Percentiles rank a stretch among this genome's conserved stretches.
phyloP scores from a whole-genome alignment of 2,329 filamentous ascomycete genomes.

The Scytalidium lignicola region DNA sequence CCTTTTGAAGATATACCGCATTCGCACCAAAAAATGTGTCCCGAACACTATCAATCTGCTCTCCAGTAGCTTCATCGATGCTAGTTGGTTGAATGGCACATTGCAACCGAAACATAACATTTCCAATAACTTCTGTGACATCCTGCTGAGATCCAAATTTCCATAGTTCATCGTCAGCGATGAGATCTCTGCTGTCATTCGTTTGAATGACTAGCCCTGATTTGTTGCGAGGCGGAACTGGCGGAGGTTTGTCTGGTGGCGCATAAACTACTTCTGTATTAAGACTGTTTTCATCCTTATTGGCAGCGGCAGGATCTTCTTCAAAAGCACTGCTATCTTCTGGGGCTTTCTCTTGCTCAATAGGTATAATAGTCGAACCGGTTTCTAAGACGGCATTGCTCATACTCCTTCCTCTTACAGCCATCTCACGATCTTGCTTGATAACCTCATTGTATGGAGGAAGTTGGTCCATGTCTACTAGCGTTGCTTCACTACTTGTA shows the following conservation, averaged over 20 bases:
- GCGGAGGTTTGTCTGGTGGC: constrained; percentile 26
- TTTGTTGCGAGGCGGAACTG: constrained; percentile 29
- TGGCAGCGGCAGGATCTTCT: constrained; percentile 13
- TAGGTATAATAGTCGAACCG: neutral
- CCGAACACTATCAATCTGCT: constrained; percentile 78
- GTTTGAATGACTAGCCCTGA: constrained; percentile 25
- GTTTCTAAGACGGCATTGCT: neutral
- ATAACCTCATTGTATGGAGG: constrained; percentile 11
- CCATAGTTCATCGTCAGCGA: constrained; percentile 27
- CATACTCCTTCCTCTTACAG: neutral
- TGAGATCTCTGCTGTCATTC: constrained; percentile 19
- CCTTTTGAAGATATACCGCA: constrained; percentile 54
- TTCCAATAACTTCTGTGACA: constrained; percentile 91
- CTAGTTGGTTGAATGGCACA: constrained; percentile 75
- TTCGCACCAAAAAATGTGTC: constrained; percentile 61
- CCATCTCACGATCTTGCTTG: constrained; percentile 3
- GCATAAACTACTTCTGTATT: neutral
- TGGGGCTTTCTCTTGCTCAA: constrained; percentile 4
- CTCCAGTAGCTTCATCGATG: constrained; percentile 57
- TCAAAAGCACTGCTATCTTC: constrained; percentile 33
- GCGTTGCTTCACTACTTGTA: constrained; percentile 32
- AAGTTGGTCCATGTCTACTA: constrained; percentile 28
- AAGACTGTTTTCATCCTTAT: neutral
- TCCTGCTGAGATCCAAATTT: constrained; percentile 66
- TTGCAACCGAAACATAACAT: constrained; percentile 84